These are phyloP conservation scores for Ophiostoma novo-ulmi DNA, from an alignment of 2,329 filamentous ascomycete species.

Conservation along the genomic window DNA sequence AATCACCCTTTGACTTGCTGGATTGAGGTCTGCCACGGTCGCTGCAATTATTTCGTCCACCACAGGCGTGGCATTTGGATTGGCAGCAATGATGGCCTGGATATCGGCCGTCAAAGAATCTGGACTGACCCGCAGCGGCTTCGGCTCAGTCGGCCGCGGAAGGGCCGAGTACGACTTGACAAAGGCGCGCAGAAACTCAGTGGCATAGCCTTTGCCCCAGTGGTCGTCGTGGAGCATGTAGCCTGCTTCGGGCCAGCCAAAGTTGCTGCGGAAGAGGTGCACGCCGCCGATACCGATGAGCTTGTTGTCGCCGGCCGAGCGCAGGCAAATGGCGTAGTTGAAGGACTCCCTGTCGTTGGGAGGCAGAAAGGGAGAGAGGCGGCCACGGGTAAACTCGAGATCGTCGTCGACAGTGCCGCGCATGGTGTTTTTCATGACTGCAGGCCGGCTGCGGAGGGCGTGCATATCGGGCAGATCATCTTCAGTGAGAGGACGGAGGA, in stretches of 20 bases:
- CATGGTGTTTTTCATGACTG: conserved; percentile 58
- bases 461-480: conserved; percentile 49
- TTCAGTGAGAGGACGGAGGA: conserved; percentile 47
- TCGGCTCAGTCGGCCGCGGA: conserved; percentile 43
- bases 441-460: conserved; percentile 50
- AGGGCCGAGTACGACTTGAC: conserved; percentile 46
- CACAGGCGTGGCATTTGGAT: conserved; percentile 16
- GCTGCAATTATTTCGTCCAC: conserved; percentile 38
- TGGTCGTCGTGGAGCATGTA: conserved; percentile 51
- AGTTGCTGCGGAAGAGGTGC: conserved; percentile 34
- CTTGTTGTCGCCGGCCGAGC: conserved; percentile 36
- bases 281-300: conserved; percentile 49
- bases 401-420: conserved; percentile 41
- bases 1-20: conserved; percentile 52
- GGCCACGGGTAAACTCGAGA: conserved; percentile 40
- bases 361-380: conserved; percentile 41
- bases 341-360: conserved; percentile 48
- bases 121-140: conserved; percentile 36
- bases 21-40: conserved; percentile 45
- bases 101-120: conserved; percentile 33
- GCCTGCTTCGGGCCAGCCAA: conserved; percentile 55
- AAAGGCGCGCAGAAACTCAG: conserved; percentile 50
- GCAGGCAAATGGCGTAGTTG: conserved; percentile 51
- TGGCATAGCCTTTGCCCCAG: conserved; percentile 55
- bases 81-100: not conserved